phyloP scores from a whole-genome alignment of 768 basidiomycete genomes.

The Gymnopilus dilepis region DNA sequence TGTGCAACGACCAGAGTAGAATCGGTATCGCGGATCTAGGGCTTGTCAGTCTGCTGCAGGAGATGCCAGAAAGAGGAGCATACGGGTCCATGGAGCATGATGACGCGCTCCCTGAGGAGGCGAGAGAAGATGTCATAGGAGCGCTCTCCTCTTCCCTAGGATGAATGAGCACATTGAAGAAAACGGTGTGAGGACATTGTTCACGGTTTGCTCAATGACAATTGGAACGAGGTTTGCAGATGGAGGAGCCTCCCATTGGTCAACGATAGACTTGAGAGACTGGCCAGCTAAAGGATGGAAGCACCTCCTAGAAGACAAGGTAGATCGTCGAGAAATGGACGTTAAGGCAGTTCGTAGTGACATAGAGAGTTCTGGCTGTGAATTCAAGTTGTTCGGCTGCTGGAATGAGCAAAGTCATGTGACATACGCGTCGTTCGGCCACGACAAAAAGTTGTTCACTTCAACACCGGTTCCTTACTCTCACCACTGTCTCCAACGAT shows the following conservation, averaged over 20 bases:
- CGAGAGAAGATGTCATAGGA: slow-evolving; percentile 98
- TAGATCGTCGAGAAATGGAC: slow-evolving; percentile 25
- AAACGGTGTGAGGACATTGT: slow-evolving; percentile 13
- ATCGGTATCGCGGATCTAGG: slow-evolving; percentile 87
- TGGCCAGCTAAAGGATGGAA: slow-evolving; percentile 61
- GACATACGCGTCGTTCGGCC: slow-evolving; percentile 44
- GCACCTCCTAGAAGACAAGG: slow-evolving; percentile 36
- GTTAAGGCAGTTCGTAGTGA: slow-evolving; percentile 31
- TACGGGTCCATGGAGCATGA: slow-evolving; percentile 94
- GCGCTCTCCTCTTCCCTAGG: slow-evolving; percentile 81
- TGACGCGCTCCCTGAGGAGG: slow-evolving; percentile 89
- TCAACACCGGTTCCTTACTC: background rate
- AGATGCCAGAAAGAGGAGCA: slow-evolving; percentile 32
- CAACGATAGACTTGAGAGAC: slow-evolving; percentile 37
- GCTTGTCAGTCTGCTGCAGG: background rate
- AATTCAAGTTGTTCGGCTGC: too few relatives aligned
- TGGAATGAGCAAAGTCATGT: slow-evolving; percentile 28
- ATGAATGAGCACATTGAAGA: slow-evolving; percentile 7
- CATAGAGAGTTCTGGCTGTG: slow-evolving; percentile 23
- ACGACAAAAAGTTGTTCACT: slow-evolving; percentile 22
- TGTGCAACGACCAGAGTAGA: slow-evolving; percentile 91
- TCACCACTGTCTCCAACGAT: slow-evolving; percentile 1
- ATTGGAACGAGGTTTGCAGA: slow-evolving; percentile 82
- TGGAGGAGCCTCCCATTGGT: slow-evolving; percentile 45
- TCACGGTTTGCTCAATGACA: slow-evolving; percentile 90